Conservation (phyloP, 2,329 filamentous ascomycete genomes). For the Neurospora sp. region DNA sequence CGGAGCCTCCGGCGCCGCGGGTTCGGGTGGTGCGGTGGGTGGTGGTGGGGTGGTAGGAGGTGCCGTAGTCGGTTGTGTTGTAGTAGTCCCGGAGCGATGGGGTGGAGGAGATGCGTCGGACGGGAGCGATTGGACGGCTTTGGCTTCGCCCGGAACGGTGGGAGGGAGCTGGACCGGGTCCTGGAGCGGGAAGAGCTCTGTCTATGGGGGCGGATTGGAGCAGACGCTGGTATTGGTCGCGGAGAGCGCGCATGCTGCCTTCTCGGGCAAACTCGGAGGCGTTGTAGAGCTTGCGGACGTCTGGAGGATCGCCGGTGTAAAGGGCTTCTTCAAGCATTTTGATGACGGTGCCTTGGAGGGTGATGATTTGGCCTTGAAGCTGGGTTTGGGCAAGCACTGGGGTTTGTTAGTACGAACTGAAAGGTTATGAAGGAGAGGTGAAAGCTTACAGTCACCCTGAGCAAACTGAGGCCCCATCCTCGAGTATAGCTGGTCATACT, state of each 20-base stretch:
- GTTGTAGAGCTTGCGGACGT: slow-evolving; percentile 23
- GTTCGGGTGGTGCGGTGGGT: not conserved
- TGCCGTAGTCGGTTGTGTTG: not conserved
- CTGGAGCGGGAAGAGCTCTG: not conserved
- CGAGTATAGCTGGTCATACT: slow-evolving; percentile 25
- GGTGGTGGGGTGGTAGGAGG: not conserved
- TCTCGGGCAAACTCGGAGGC: slow-evolving; percentile 25
- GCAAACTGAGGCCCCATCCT: slow-evolving; percentile 25
- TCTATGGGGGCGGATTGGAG: slow-evolving; percentile 9
- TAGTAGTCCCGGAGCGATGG: slow-evolving; percentile 9
- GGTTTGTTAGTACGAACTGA: not conserved
- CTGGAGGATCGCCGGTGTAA: slow-evolving; percentile 20
- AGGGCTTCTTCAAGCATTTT: slow-evolving; percentile 27
- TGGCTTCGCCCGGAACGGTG: not conserved
- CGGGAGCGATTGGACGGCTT: slow-evolving; percentile 3
- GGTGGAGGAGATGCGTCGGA: slow-evolving; percentile 16
- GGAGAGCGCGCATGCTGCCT: slow-evolving; percentile 25
- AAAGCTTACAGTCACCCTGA: slow-evolving; percentile 22
- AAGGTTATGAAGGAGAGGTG: not conserved
- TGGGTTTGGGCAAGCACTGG: slow-evolving; percentile 24
- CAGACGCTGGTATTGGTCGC: slow-evolving; percentile 25
- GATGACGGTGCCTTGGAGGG: slow-evolving; percentile 28
- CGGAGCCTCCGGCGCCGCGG: not conserved
- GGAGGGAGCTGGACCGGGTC: not conserved
- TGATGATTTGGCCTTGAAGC: slow-evolving; percentile 27